Conservation (phyloP, 331 rosid genomes). For the Cucumis variabilis region DNA sequence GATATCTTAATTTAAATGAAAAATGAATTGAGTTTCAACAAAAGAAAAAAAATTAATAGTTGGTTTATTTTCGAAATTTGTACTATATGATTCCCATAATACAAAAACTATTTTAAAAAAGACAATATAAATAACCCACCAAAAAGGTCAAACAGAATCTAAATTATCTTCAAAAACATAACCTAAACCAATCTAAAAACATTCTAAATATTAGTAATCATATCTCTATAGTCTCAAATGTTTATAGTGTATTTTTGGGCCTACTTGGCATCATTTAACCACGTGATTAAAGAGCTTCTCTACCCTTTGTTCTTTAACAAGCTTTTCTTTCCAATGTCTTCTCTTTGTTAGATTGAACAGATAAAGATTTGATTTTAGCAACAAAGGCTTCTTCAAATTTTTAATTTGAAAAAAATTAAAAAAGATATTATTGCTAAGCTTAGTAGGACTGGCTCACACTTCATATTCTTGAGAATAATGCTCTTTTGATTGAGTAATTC, state of each 20-base stretch:
- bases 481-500: too few relatives aligned
- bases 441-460: not conserved
- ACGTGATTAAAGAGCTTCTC: constrained; percentile 59
- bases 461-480: not conserved
- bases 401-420: not conserved
- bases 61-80: too few relatives aligned
- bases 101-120: too few relatives aligned
- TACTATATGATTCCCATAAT: too few relatives aligned
- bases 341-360: constrained; percentile 55
- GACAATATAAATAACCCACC: too few relatives aligned
- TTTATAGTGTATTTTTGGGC: constrained; percentile 47
- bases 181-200: too few relatives aligned
- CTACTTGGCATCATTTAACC: constrained; percentile 55
- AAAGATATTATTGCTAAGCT: not conserved
- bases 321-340: constrained; percentile 59
- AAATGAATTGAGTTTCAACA: too few relatives aligned
- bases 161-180: too few relatives aligned
- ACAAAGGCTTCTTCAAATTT: constrained; percentile 5
- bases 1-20: too few relatives aligned
- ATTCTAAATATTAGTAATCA: too few relatives aligned
- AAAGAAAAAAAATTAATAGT: too few relatives aligned
- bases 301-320: constrained; percentile 59
- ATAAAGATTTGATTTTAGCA: constrained; percentile 27
- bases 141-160: too few relatives aligned
- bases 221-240: constrained; percentile 36